Percentiles rank a stretch among this genome's conserved stretches.
phyloP scores from a whole-genome alignment of 2,329 filamentous ascomycete species.

The Ophiostoma sp. region DNA sequence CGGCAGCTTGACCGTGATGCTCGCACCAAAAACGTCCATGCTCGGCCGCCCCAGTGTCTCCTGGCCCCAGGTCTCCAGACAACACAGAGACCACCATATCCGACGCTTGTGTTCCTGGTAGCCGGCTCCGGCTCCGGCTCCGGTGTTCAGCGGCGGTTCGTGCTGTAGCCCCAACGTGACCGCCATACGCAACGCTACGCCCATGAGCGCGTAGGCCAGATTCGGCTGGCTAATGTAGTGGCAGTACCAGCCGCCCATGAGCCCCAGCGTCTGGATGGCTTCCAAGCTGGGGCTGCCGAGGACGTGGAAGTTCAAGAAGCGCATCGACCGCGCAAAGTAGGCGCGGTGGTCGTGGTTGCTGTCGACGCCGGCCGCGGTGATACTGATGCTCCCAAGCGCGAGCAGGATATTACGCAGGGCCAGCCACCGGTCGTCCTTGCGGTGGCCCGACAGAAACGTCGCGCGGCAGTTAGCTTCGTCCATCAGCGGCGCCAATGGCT shows the following conservation, averaged over 20 bases:
- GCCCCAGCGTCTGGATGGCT: background rate
- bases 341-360: background rate
- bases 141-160: background rate
- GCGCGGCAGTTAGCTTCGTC: slow-evolving; percentile 1
- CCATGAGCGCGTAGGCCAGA: background rate
- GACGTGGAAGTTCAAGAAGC: background rate
- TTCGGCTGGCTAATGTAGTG: slow-evolving; percentile 14
- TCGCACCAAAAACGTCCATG: slow-evolving; percentile 7
- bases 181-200: slow-evolving; percentile 7
- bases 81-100: slow-evolving; percentile 10
- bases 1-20: slow-evolving; percentile 3
- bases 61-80: slow-evolving; percentile 12
- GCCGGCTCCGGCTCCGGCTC: background rate
- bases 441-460: background rate
- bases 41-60: slow-evolving; percentile 12
- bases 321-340: slow-evolving; percentile 9
- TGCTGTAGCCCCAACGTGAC: slow-evolving; percentile 10
- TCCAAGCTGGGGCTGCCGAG: slow-evolving; percentile 6
- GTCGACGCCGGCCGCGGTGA: background rate
- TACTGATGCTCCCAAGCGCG: background rate
- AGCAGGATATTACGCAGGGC: background rate
- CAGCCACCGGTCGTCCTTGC: slow-evolving; percentile 6
- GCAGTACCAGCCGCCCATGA: slow-evolving; percentile 16
- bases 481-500: background rate
- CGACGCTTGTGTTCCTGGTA: slow-evolving; percentile 6